These are phyloP conservation scores for Aspergillus sp. DNA, from an alignment of 2,329 filamentous ascomycete species.

Conservation along the genomic window DNA sequence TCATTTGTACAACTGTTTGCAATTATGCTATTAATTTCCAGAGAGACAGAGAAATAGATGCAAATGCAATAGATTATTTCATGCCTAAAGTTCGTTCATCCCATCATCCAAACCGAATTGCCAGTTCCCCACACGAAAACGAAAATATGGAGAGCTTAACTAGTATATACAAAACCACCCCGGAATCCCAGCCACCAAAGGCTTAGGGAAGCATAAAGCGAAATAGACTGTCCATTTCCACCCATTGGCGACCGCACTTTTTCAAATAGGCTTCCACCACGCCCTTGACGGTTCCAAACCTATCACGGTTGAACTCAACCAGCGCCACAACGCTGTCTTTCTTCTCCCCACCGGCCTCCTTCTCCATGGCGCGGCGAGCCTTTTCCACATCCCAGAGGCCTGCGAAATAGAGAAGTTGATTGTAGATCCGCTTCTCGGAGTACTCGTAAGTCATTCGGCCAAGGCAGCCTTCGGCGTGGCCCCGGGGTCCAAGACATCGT, in stretches of 20 bases:
- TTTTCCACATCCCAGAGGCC: conserved; percentile 88
- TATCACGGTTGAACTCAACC: conserved; percentile 75
- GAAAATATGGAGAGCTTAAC: not conserved
- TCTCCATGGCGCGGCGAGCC: conserved; percentile 57
- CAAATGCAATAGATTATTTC: not conserved
- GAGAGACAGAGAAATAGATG: not conserved
- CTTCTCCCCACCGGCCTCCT: conserved; percentile 52
- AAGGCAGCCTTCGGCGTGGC: conserved; percentile 77
- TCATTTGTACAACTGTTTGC: not conserved
- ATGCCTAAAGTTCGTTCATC: conserved; percentile 7
- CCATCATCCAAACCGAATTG: conserved; percentile 12
- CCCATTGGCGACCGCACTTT: conserved; percentile 89
- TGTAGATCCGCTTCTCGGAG: conserved; percentile 87
- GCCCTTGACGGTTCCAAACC: conserved; percentile 73
- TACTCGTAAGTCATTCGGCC: conserved; percentile 89
- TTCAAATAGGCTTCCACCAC: conserved; percentile 82
- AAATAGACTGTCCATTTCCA: conserved; percentile 89
- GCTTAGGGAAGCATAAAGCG: conserved; percentile 52
- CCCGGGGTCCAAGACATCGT: conserved; percentile 82
- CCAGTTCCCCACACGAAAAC: conserved; percentile 11
- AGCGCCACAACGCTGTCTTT: conserved; percentile 68
- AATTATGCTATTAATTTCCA: too few species aligned
- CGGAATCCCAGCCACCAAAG: conserved; percentile 17
- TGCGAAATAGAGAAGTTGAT: conserved; percentile 86
- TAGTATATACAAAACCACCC: conserved; percentile 1